Evolutionary conservation across 169 alveolate species (phyloP).

Genomic region (Cyclospora cayetanensis): DNA sequence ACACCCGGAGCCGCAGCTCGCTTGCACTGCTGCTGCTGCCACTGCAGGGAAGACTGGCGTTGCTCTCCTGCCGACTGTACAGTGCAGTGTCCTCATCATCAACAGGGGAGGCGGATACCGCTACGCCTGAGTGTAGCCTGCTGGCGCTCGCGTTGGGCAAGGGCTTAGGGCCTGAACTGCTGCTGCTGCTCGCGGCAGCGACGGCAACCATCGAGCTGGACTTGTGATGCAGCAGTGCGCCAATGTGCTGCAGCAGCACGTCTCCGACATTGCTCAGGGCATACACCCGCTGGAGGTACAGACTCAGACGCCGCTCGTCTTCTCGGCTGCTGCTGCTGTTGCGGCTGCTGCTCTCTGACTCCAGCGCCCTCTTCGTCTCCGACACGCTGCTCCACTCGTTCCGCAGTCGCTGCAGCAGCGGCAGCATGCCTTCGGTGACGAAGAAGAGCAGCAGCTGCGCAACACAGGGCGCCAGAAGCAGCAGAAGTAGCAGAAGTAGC

Average conservation of each 20-base stretch:
- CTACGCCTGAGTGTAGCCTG: background rate
- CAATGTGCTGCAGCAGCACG: constrained; percentile 42
- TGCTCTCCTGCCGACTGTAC: constrained; percentile 12
- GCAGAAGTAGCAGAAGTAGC: background rate
- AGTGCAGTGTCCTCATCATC: constrained; percentile 4
- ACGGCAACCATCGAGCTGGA: constrained; percentile 2
- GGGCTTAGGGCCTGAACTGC: constrained; percentile 2
- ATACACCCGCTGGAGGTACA: constrained; percentile 58
- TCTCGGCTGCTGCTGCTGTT: constrained; percentile 40
- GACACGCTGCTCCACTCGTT: constrained; percentile 32
- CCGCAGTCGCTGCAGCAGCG: constrained; percentile 31
- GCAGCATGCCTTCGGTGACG: constrained; percentile 39
- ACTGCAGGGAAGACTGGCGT: constrained; percentile 14
- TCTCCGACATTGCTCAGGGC: constrained; percentile 47
- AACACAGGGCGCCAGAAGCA: background rate
- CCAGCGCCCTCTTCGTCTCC: constrained; percentile 6
- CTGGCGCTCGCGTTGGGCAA: background rate
- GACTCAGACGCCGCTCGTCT: constrained; percentile 40
- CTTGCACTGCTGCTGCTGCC: constrained; percentile 36
- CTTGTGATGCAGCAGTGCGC: constrained; percentile 56
- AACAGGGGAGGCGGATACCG: constrained; percentile 3
- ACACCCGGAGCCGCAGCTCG: constrained; percentile 13
- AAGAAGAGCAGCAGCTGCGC: constrained; percentile 55
- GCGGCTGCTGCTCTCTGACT: background rate
- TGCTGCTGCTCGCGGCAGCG: background rate